These are phyloP conservation scores for Kurtzmaniella natalensis DNA, from an alignment of 1,139 yeast species.

Conservation along the genomic window DNA sequence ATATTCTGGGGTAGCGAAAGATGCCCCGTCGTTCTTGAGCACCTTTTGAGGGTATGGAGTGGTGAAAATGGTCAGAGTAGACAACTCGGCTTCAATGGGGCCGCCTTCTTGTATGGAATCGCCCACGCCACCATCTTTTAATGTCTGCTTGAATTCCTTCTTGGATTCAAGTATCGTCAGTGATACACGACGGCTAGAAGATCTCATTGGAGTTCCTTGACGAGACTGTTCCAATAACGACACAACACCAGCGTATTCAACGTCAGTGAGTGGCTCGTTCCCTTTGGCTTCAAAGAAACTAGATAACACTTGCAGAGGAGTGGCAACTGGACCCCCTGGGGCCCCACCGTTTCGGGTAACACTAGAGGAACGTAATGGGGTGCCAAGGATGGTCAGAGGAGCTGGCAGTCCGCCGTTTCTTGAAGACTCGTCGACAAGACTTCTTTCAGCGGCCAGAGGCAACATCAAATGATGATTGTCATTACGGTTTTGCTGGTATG, in stretches of 20 bases:
- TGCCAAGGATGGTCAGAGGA: slow-evolving; percentile 11
- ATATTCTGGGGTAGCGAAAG: slow-evolving; percentile 37
- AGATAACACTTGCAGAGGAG: slow-evolving; percentile 58
- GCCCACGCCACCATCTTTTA: too few relatives aligned
- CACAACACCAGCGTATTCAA: slow-evolving; percentile 83
- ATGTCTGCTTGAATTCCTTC: too few relatives aligned
- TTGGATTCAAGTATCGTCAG: too few relatives aligned
- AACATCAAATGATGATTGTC: too few relatives aligned
- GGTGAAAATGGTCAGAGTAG: slow-evolving; percentile 9
- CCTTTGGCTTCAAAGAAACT: slow-evolving; percentile 75
- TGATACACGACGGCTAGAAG: too few relatives aligned
- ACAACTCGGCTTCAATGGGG: slow-evolving; percentile 1
- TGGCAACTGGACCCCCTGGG: slow-evolving; percentile 3
- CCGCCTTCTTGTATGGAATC: too few relatives aligned
- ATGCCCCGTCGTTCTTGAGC: slow-evolving; percentile 14
- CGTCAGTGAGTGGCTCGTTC: slow-evolving; percentile 63
- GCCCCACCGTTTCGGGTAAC: slow-evolving; percentile 12
- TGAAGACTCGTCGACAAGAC: too few relatives aligned
- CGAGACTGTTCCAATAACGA: slow-evolving; percentile 40
- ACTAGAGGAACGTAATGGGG: too few relatives aligned
- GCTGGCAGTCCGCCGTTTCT: slow-evolving; percentile 2
- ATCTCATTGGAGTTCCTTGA: slow-evolving; percentile 6
- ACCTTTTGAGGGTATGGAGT: slow-evolving; percentile 22
- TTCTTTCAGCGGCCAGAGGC: too few relatives aligned
- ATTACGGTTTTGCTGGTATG: too few relatives aligned